Evolutionary conservation across 2,329 filamentous ascomycete genomes (phyloP), one percentile per base, ranked within the genome.

Genomic region (Lecanoromycetidae sp.): DNA sequence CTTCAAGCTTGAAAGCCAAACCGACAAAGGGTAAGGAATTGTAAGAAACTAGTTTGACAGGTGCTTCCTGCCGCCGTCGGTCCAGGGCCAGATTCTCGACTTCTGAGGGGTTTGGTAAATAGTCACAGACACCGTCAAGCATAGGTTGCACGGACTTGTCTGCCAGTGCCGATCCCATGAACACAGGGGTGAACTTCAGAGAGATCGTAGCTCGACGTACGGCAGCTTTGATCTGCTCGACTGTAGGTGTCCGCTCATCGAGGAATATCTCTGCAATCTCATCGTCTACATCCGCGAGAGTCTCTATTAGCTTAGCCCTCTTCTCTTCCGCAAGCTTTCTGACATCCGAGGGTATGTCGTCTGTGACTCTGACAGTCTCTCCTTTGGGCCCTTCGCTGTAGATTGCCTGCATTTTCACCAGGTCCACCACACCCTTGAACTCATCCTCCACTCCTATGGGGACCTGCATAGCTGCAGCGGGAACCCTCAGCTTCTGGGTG

Each of bases 1-100:
- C 91, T 73, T 98, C 91, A 19, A 98, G 79, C 74, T 98, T 98
- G 75, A 98, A 98, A 8, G 91, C 91, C 53, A 98, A 74, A 41
- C 91, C 91, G 47, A 95, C 87, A 60, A 96, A 95, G 0, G 91
- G 91, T 20, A 94, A 72, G 19, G 85, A 83, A 67, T 93, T 91
- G 71, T 96, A 95, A 1, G 90, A 87, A 15, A 95, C 79, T 47
- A 98, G 77, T 63, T 90, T 84, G 51, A 94, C 88, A 2, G 80
- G 75, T 40, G 80, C 77, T 65, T 98, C 91, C 35, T 72, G 72
- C 58, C 84, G 79, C 61, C 80, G 78, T 62, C 80, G 82, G 66
- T 98, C 90, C 47, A 98, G 76, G 5, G 88, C 91, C 59, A 84
- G 69, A 68, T 96, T 96, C 62, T 86, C 77, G 35, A 95, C 83